These are phyloP conservation scores for Xylona heveae DNA, from an alignment of 495 filamentous ascomycete genomes.

Conservation along the genomic window DNA sequence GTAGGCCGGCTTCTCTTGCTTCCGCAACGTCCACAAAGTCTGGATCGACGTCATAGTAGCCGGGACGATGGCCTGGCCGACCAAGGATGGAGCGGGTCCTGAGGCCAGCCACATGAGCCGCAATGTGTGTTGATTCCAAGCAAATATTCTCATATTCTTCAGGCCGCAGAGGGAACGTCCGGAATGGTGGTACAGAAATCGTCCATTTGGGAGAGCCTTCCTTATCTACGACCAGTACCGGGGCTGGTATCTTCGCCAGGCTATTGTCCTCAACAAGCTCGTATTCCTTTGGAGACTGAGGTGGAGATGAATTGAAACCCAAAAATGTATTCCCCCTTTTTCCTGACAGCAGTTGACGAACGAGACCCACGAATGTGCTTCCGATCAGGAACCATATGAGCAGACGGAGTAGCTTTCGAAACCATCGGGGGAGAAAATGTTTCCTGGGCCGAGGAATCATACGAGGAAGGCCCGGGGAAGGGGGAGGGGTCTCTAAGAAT, in stretches of 20 bases:
- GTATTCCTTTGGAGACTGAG: slow-evolving; percentile 13
- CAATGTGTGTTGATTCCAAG: slow-evolving; percentile 28
- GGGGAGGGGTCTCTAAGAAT: slow-evolving; percentile 36
- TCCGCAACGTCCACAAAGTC: slow-evolving; percentile 47
- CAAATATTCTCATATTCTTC: slow-evolving; percentile 40
- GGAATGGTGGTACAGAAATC: slow-evolving; percentile 36
- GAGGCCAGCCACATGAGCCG: slow-evolving; percentile 22
- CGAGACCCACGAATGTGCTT: too few species aligned
- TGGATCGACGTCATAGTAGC: slow-evolving; percentile 35
- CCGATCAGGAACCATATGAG: too few species aligned
- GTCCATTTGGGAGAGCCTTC: slow-evolving; percentile 42
- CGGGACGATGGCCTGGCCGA: slow-evolving; percentile 18
- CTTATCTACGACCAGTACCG: slow-evolving; percentile 34
- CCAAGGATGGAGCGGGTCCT: slow-evolving; percentile 19
- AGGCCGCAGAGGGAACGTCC: slow-evolving; percentile 33
- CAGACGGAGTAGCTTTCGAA: too few species aligned
- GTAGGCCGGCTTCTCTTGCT: slow-evolving; percentile 31
- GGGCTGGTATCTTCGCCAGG: slow-evolving; percentile 32
- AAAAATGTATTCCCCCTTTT: too few species aligned
- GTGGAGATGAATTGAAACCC: too few species aligned
- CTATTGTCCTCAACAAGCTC: slow-evolving; percentile 29
- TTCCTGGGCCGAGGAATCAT: slow-evolving; percentile 35
- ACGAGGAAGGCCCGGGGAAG: slow-evolving; percentile 41
- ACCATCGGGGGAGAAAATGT: slow-evolving; percentile 13
- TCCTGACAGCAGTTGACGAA: too few species aligned